These are phyloP conservation scores for Arabidopsis suecica DNA, from an alignment of 345 rosid species.

Conservation along the genomic window DNA sequence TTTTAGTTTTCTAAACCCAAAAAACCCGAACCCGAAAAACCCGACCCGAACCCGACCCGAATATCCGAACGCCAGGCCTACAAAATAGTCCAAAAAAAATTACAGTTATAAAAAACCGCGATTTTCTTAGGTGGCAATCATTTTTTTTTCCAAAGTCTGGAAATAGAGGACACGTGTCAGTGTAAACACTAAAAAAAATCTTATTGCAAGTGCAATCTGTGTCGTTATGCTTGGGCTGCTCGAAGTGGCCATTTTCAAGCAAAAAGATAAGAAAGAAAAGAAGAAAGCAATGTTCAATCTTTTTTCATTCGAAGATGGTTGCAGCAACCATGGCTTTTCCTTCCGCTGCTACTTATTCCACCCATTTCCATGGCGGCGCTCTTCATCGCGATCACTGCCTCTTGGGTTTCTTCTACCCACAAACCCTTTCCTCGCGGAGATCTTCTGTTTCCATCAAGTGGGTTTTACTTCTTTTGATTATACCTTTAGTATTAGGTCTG, in stretches of 20 bases:
- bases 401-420: constrained; percentile 31
- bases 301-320: constrained; percentile 10
- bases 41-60: no score
- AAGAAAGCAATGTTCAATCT: constrained; percentile 21
- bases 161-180: constrained; percentile 30
- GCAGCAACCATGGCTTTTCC: constrained; percentile 29
- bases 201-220: constrained; percentile 8
- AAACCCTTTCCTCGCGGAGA: constrained; percentile 17
- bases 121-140: no score
- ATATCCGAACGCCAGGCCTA: no score
- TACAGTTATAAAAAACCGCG: no score
- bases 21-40: no score
- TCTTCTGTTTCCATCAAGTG: constrained; percentile 43
- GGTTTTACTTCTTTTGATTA: background rate
- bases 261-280: background rate
- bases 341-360: constrained; percentile 29
- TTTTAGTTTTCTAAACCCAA: no score
- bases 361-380: constrained; percentile 24
- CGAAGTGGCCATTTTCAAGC: constrained; percentile 29
- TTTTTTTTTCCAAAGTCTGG: no score
- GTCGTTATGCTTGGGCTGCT: constrained; percentile 11
- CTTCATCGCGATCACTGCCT: constrained; percentile 27
- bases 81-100: no score
- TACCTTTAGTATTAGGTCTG: background rate
- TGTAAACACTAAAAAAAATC: background rate